Conservation (phyloP, 352 stramenopile genomes). For the Globisporangium canariense region DNA sequence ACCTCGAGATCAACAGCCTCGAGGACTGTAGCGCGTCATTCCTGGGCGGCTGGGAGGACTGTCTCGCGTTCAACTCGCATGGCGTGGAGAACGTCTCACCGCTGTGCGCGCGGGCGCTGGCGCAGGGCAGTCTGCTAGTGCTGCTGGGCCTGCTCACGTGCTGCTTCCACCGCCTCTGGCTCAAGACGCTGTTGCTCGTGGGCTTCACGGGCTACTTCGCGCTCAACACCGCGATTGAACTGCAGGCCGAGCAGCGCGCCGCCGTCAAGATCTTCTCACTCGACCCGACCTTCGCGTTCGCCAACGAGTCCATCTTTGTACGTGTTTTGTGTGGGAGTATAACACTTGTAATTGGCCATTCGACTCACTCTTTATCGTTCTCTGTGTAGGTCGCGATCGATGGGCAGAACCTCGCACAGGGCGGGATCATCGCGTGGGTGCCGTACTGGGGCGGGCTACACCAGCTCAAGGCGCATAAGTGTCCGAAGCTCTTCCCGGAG, state of each 20-base stretch:
- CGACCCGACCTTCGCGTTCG: conserved; percentile 74
- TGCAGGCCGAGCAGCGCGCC: conserved; percentile 45
- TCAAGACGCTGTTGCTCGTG: conserved; percentile 58
- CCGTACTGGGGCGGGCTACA: conserved; percentile 71
- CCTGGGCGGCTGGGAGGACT: conserved; percentile 11
- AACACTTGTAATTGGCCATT: neutral
- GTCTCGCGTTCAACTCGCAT: conserved; percentile 14
- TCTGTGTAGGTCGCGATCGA: conserved; percentile 63
- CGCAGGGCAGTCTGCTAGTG: conserved; percentile 18
- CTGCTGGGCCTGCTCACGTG: conserved; percentile 22
- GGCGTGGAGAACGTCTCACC: conserved; percentile 6
- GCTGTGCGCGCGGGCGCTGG: conserved; percentile 15
- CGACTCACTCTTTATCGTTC: neutral
- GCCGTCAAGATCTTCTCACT: conserved; percentile 65
- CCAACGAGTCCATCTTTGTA: conserved; percentile 83
- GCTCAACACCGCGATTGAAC: conserved; percentile 34
- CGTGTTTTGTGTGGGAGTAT: conserved; percentile 16
- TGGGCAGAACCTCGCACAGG: conserved; percentile 76
- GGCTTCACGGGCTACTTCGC: conserved; percentile 21
- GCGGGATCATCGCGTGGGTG: conserved; percentile 60
- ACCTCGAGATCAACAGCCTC: conserved; percentile 19
- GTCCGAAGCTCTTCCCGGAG: conserved; percentile 49
- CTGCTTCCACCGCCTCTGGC: conserved; percentile 57
- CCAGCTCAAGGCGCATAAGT: conserved; percentile 35
- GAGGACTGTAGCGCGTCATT: conserved; percentile 13